phyloP scores from a whole-genome alignment of 2,329 filamentous ascomycete species.

The Fusarium phyllophilum region DNA sequence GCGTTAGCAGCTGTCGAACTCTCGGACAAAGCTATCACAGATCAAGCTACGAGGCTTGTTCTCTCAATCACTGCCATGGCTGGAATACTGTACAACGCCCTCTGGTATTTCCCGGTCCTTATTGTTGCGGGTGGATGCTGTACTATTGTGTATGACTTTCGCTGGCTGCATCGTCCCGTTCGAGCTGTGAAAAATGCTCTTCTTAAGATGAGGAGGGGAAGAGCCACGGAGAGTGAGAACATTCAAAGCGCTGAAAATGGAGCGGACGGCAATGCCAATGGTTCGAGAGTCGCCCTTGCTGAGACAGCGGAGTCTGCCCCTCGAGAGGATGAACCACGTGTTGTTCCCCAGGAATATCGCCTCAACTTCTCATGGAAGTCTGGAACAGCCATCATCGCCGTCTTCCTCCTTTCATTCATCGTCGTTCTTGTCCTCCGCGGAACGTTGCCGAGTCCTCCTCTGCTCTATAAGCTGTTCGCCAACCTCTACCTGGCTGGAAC shows the following conservation, averaged over 20 bases:
- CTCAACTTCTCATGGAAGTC: slow-evolving; percentile 58
- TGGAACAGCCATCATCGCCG: slow-evolving; percentile 53
- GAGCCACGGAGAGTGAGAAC: fast-evolving
- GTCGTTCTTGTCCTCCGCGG: slow-evolving; percentile 63
- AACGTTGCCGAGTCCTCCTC: slow-evolving; percentile 52
- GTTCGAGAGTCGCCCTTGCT: background rate
- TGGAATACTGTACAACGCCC: slow-evolving; percentile 74
- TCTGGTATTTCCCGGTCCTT: slow-evolving; percentile 79
- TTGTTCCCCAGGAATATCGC: slow-evolving; percentile 47
- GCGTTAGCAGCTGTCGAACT: slow-evolving; percentile 75
- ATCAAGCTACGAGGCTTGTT: slow-evolving; percentile 69
- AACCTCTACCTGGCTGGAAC: slow-evolving; percentile 81
- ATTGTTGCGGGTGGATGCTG: background rate
- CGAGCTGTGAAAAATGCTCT: background rate
- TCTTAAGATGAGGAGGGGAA: fast-evolving
- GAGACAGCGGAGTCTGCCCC: background rate
- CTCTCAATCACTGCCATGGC: slow-evolving; percentile 72
- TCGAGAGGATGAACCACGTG: slow-evolving; percentile 27
- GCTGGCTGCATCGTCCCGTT: slow-evolving; percentile 54
- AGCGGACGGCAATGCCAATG: background rate
- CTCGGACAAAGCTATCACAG: slow-evolving; percentile 73
- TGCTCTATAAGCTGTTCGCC: slow-evolving; percentile 70
- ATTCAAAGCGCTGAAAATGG: background rate
- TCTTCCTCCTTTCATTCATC: slow-evolving; percentile 66
- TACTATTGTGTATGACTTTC: background rate